Base-by-base conservation (phyloP, 257 asterid species). In the Prunella vulgaris region DNA sequence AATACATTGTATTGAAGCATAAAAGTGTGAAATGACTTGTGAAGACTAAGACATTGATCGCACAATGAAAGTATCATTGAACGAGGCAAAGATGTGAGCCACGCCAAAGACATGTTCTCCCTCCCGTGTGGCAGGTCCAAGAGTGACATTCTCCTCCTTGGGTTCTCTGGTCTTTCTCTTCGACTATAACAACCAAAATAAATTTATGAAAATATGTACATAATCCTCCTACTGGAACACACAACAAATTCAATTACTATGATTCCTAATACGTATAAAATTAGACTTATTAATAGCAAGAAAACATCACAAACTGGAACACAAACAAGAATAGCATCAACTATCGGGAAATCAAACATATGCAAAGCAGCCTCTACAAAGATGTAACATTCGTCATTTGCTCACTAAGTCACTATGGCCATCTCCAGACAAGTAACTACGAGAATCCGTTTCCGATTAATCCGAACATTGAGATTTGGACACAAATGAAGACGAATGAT, bases 11-110 rank as follows among this genome's bases (percentile, higher is more conserved):
- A 12, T 32, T 15, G 44, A 14, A 46, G 21, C 24, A 48, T 0
- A 28, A 12, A 1, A 27, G 8, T 12, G 10, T n/a, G 25, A 17
- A 10, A 27, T 18, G 25, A 37, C 1, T 12, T 20, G 10, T 40
- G 30, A n/a, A 13, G 12, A 57, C 35, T 10, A 0, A 15, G 37
- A 18, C 4, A 65, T 4, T 27, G 9, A 12, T 79, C 17, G 54
- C 69, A 92, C 98, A 57, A 92, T 92, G 75, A 92, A 92, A 18
- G 98, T 92, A 61, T 92, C 98, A 7, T 92, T 89, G 80, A 92
- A 92, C 0, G 98, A 92, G 3, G 98, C 98, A 64, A 92, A 92
- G 75, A 92, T 86, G 87, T 92, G 98, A 0, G 98, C 98, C 10
- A 89, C 96, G 4, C 98, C 92, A 25, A 92, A 92, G 44, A 89